phyloP scores from a whole-genome alignment of 768 basidiomycete species.

The Leccinum ochraceum region DNA sequence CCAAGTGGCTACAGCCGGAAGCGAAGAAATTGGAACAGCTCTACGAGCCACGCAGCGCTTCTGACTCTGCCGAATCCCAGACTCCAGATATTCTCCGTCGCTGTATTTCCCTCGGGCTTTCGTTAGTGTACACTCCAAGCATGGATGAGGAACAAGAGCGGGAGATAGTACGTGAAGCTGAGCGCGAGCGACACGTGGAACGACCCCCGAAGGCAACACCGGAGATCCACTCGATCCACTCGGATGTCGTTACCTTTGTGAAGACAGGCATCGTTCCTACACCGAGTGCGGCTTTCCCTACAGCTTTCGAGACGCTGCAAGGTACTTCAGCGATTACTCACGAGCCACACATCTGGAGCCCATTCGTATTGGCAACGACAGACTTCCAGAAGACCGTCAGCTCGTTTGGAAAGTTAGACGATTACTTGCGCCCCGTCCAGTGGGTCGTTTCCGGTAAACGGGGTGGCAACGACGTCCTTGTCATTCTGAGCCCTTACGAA shows the following conservation, averaged over 20 bases:
- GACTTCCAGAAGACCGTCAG: constrained; percentile 9
- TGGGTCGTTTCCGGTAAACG: background rate
- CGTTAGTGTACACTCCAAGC: background rate
- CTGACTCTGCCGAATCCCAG: background rate
- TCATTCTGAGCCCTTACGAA: constrained; percentile 22
- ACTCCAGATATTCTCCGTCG: background rate
- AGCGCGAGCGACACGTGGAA: background rate
- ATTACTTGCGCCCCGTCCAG: background rate
- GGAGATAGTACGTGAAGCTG: constrained; percentile 40
- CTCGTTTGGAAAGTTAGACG: background rate
- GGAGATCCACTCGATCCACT: background rate
- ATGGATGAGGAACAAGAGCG: constrained; percentile 49
- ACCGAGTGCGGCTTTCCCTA: background rate
- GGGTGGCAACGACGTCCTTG: background rate
- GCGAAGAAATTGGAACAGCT: constrained; percentile 40
- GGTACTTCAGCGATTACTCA: background rate
- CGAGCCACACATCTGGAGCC: background rate
- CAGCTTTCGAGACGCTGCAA: background rate
- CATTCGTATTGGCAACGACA: background rate
- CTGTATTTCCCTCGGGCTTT: background rate
- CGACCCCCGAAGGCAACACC: background rate
- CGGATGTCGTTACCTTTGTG: background rate
- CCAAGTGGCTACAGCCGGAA: constrained; percentile 42
- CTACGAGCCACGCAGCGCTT: constrained; percentile 20
- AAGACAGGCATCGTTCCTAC: background rate